Percentiles rank a stretch among this genome's conserved stretches.
Evolutionary conservation across 805 yeast species (phyloP).

Genomic region (Candida sonorensis): DNA sequence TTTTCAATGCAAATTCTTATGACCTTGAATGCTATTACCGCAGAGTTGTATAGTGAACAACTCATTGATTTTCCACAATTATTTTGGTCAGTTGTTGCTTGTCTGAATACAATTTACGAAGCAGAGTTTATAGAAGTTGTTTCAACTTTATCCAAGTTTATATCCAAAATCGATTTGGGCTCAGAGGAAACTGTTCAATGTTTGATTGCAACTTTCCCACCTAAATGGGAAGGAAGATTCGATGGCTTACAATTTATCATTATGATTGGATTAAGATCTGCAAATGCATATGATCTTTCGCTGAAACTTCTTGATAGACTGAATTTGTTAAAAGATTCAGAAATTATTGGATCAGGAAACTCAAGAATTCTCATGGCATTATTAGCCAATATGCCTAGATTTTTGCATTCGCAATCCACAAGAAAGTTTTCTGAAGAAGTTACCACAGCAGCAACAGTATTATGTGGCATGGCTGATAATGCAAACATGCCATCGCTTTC

Average conservation of each 20-base stretch:
- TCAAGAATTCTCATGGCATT: constrained; percentile 65
- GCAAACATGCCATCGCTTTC: constrained; percentile 50
- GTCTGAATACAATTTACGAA: constrained; percentile 84
- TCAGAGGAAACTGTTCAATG: constrained; percentile 81
- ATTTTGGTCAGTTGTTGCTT: constrained; percentile 93
- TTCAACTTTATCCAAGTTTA: constrained; percentile 73
- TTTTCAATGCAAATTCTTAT: constrained; percentile 95
- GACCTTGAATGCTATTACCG: constrained; percentile 90
- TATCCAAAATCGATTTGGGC: constrained; percentile 80
- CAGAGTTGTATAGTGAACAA: constrained; percentile 72
- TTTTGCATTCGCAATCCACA: constrained; percentile 69
- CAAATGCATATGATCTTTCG: constrained; percentile 73
- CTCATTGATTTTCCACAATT: constrained; percentile 85
- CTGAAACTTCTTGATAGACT: constrained; percentile 67
- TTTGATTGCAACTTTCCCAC: constrained; percentile 80
- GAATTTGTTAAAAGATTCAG: constrained; percentile 59
- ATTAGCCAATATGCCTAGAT: constrained; percentile 76
- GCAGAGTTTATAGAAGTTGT: constrained; percentile 87
- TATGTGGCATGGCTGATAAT: constrained; percentile 54
- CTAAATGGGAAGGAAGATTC: constrained; percentile 92
- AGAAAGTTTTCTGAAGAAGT: constrained; percentile 45
- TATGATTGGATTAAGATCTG: constrained; percentile 76
- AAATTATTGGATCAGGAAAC: constrained; percentile 68
- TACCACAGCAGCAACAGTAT: constrained; percentile 43
- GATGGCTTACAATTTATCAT: constrained; percentile 80